Base-by-base conservation (phyloP, 306 rosid species). In the Myrica gale region DNA sequence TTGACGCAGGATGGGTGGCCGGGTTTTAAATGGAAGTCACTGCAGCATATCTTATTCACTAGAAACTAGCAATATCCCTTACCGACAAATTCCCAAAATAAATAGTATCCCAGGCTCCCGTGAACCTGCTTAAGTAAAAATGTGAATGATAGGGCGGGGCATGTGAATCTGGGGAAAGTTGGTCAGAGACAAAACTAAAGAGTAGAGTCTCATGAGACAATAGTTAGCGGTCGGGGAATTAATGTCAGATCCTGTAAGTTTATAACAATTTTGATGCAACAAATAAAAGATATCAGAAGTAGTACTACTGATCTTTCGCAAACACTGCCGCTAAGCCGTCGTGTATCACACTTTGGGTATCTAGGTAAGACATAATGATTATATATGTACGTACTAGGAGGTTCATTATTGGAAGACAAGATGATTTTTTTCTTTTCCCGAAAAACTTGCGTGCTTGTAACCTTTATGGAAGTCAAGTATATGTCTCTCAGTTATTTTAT, bases 21-120 rank as follows among this genome's bases (percentile, higher is more conserved):
- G 5, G 44, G n/a, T 23, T 60, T 60, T 44, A 61, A 21, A 61
- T 57, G 4, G 32, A 9, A 11, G 12, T 2, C 9, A 32, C 11
- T 6, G 21, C 37, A 32, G 37, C 26, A 77, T 81, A 23, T 76
- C 5, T 48, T n/a, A 6, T 52, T 83, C 84, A 79, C 69, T 52
- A 58, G 75, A 71, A n/a, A n/a, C n/a, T n/a, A n/a, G n/a, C n/a
- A n/a, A n/a, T n/a, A n/a, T n/a, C n/a, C n/a, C n/a, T n/a, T n/a
- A n/a, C n/a, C n/a, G n/a, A n/a, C n/a, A n/a, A n/a, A n/a, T n/a
- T n/a, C n/a, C n/a, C n/a, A n/a, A n/a, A n/a, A n/a, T n/a, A 79
- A 76, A 76, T 72, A 80, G 74, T 84, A 68, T 26, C 53, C 32
- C 45, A 69, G 37, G 37, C 16, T 46, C 41, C 82, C 87, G 82